Percentiles rank a stretch among this genome's conserved stretches.
These are phyloP conservation scores for Calamus simplicifolius DNA, from an alignment of 176 grass and related monocot species.

Conservation along the genomic window DNA sequence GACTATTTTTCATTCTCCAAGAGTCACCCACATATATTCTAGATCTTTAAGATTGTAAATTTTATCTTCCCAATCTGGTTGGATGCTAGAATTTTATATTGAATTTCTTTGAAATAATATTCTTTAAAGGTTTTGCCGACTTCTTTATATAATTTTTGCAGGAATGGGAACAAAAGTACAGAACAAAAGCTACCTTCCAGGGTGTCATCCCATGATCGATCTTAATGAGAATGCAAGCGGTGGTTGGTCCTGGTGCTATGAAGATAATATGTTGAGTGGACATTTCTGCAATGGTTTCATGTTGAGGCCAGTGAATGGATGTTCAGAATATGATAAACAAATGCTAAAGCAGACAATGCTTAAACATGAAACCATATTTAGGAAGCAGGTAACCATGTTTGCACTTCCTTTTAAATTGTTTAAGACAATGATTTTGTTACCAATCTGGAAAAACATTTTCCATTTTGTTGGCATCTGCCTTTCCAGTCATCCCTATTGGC, in stretches of 20 bases:
- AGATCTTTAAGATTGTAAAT: too few species aligned
- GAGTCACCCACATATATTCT: too few species aligned
- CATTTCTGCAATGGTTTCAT: slow-evolving; percentile 27
- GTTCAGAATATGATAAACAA: slow-evolving; percentile 42
- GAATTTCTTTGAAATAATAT: neutral
- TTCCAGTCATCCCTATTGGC: too few species aligned
- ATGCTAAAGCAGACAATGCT: slow-evolving; percentile 76
- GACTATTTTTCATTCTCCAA: too few species aligned
- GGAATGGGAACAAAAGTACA: slow-evolving; percentile 58
- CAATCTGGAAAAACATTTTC: neutral
- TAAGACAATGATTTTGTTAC: neutral
- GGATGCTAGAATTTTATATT: neutral
- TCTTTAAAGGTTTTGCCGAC: slow-evolving; percentile 9
- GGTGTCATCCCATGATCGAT: slow-evolving; percentile 46
- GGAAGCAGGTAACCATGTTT: slow-evolving; percentile 49
- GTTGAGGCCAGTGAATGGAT: slow-evolving; percentile 30
- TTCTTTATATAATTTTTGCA: slow-evolving; percentile 28
- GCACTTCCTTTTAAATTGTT: neutral
- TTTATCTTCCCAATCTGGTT: too few species aligned
- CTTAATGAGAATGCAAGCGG: slow-evolving; percentile 41
- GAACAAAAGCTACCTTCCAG: slow-evolving; percentile 36
- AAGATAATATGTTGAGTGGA: slow-evolving; percentile 33
- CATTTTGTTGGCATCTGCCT: too few species aligned
- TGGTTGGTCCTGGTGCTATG: slow-evolving; percentile 30
- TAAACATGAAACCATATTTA: slow-evolving; percentile 67